Evolutionary conservation across 352 stramenopile species (phyloP), one percentile per base, ranked within the genome.

Genomic region (Phytophthora capsici): DNA sequence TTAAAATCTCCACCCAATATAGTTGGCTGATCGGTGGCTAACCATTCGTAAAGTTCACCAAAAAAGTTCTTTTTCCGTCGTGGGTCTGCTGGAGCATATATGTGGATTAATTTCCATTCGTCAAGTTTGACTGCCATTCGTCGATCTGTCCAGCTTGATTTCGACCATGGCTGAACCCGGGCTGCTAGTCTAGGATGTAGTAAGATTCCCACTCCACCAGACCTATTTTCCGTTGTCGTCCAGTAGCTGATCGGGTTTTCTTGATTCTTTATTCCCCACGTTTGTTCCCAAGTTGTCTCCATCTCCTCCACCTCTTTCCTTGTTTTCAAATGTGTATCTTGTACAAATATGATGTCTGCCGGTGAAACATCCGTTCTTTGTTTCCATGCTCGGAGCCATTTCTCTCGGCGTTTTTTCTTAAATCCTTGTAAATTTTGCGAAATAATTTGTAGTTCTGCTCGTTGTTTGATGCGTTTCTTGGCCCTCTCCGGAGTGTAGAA

Each of bases 281-380:
- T 17, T 5, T 19, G 37, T 9, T 50, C n/a, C 52, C 52, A 59
- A n/a, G 28, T 16, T 8, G 1, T 7, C 3, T 13, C 44, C n/a
- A 48, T 25, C 13, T 59, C 8, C 9, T 43, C 12, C 2, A 40
- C 19, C 3, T 59, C 52, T n/a, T 28, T 13, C 2, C 9, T 16
- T 14, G 40, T 51, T 25, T 30, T 36, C 19, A 44, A 30, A 26
- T 59, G 52, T 48, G 52, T 59, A 22, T 49, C 38, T 50, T 59
- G 52, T 23, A 59, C 38, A 50, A 59, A 51, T 41, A 59, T 44
- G 26, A 59, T 59, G 26, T 59, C 52, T 34, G 52, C 49, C 13
- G 32, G 36, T 4, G 12, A 8, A 22, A n/a, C 7, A 9, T 47
- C 9, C 0, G 14, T n/a, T 2, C 20, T 17, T 14, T 46, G 48